Base-by-base conservation (phyloP, 768 basidiomycete species). In the Serendipita sp. region DNA sequence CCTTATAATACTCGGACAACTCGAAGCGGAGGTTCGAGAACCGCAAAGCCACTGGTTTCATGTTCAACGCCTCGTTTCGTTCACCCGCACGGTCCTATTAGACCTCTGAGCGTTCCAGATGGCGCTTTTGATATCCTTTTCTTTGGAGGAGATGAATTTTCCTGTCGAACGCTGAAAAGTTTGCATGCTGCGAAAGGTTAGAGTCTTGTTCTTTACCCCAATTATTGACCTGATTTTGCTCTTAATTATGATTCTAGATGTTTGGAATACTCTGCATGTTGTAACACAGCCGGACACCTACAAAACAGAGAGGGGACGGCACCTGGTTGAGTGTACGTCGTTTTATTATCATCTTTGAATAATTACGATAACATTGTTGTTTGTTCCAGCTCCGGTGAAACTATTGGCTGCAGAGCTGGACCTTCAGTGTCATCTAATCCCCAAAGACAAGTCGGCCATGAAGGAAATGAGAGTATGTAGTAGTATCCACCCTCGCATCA, bases 101-200 rank as follows among this genome's bases (percentile, higher is more conserved):
- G 32, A 1, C n/a, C 56, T 38, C 2, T 60, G 3, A 10, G 10
- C 28, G 56, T 60, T 10, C 56, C 56, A 10, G 56, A 38, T 38
- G 56, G 37, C 18, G 35, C 24, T 3, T 86, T 90, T 71, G 80
- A 83, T n/a, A 81, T 96, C 46, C 78, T 96, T 3, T 95, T 91
- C 73, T 82, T 91, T 71, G 93, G 93, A 62, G 86, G 90, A 16
- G 92, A 94, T 72, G 82, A 85, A 69, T 95, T 95, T 73, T 95
- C 92, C 1, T 87, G 86, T 70, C 74, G 76, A 4, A 83, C 91
- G 2, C 79, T 96, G 58, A 74, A 80, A 63, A 78, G 85, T 64
- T 73, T 95, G 1, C 75, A 86, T 65, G 70, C 74, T 15, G 86
- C 87, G 3, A 72, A 72, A 74, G 90, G 92, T 88, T 64, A 68